These are phyloP conservation scores for Sordariomycetes sp. DNA, from an alignment of 2,329 filamentous ascomycete species.

Conservation along the genomic window DNA sequence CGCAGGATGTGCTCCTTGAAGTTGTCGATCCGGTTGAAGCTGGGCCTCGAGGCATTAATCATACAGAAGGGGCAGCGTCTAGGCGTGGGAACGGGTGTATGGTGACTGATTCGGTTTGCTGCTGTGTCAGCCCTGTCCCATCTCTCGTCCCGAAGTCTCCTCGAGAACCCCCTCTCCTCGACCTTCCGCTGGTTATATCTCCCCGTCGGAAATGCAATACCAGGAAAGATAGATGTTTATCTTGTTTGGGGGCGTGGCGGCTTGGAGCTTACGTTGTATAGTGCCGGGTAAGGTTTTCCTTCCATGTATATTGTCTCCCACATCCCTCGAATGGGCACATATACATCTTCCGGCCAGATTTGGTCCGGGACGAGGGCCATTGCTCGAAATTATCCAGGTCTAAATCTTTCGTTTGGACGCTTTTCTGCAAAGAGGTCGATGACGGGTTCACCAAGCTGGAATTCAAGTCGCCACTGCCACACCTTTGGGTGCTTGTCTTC, in stretches of 20 bases:
- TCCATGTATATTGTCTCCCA: constrained; percentile 1
- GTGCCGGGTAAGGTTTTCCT: constrained; percentile 5
- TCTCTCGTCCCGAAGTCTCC: background rate
- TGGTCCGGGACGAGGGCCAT: background rate
- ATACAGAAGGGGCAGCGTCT: constrained; percentile 4
- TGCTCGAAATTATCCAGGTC: background rate
- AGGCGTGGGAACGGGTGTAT: background rate
- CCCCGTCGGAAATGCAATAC: too few species aligned
- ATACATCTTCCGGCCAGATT: background rate
- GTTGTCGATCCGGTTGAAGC: constrained; percentile 11
- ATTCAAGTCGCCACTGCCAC: background rate
- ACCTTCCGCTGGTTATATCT: too few species aligned
- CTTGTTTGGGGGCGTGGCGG: too few species aligned
- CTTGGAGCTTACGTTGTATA: constrained; percentile 1
- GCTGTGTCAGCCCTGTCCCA: background rate
- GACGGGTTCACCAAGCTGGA: background rate
- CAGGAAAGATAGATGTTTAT: too few species aligned
- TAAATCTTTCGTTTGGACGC: background rate
- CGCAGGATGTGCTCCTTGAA: constrained; percentile 12
- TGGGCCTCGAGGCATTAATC: constrained; percentile 1
- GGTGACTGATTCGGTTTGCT: background rate
- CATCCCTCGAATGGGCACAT: constrained; percentile 1
- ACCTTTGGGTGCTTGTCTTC: background rate
- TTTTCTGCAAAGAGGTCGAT: background rate
- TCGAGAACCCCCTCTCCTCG: too few species aligned